These are phyloP conservation scores for Penicillium sp. DNA, from an alignment of 2,329 filamentous ascomycete genomes.

Conservation along the genomic window DNA sequence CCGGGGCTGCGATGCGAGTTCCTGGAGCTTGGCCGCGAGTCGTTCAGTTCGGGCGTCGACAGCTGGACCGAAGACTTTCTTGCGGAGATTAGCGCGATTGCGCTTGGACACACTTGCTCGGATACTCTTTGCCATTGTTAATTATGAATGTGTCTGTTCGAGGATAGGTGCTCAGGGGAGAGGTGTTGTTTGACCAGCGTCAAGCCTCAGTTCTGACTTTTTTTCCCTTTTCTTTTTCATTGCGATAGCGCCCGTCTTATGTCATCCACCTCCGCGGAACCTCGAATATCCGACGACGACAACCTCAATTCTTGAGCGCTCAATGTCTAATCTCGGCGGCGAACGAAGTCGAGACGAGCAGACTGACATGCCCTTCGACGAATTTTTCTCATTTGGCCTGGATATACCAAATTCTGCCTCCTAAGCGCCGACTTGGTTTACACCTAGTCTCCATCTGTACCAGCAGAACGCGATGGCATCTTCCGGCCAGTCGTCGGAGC, in stretches of 20 bases:
- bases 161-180: too few species aligned
- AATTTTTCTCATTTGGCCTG: constrained; percentile 18
- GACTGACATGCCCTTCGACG: constrained; percentile 32
- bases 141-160: neutral
- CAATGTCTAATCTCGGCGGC: neutral
- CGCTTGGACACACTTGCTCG: constrained; percentile 75
- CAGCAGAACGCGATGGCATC: constrained; percentile 33
- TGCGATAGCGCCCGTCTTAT: constrained; percentile 29
- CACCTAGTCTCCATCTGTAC: neutral
- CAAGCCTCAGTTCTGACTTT: constrained; percentile 7
- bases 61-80: constrained; percentile 77
- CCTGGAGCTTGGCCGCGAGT: constrained; percentile 79
- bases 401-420: constrained; percentile 24
- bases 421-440: neutral
- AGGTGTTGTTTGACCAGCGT: too few species aligned
- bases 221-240: constrained; percentile 14
- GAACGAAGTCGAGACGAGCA: neutral
- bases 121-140: constrained; percentile 81
- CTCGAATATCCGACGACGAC: neutral
- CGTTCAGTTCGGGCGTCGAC: constrained; percentile 76
- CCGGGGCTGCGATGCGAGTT: constrained; percentile 73
- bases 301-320: neutral
- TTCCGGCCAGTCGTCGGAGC: constrained; percentile 41
- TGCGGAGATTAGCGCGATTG: constrained; percentile 78
- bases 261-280: constrained; percentile 38